Percentiles rank a stretch among this genome's conserved stretches.
phyloP scores from a whole-genome alignment of 73 alveolate species.

The Paramecium octaurelia region DNA sequence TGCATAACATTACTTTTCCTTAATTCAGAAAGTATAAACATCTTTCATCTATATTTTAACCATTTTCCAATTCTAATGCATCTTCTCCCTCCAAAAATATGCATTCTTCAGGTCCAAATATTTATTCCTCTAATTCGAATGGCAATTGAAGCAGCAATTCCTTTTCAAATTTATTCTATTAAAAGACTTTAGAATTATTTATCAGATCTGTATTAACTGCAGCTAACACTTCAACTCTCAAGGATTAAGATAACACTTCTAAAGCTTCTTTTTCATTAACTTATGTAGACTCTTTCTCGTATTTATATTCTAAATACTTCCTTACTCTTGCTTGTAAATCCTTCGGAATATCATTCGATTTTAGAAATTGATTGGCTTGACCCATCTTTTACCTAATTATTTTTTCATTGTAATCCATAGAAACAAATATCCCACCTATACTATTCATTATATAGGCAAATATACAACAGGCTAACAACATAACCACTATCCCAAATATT shows the following conservation, averaged over 20 bases:
- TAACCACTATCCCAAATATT: conserved; percentile 71
- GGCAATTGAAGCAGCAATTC: conserved; percentile 55
- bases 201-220: conserved; percentile 60
- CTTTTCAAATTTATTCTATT: conserved; percentile 32
- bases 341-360: conserved; percentile 65
- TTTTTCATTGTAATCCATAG: conserved; percentile 67
- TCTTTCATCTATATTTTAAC: conserved; percentile 59
- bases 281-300: conserved; percentile 62
- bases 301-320: conserved; percentile 74
- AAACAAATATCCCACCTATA: conserved; percentile 75
- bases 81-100: conserved; percentile 75
- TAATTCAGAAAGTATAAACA: conserved; percentile 66
- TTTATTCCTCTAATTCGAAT: conserved; percentile 65
- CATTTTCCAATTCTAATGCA: conserved; percentile 1
- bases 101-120: conserved; percentile 82
- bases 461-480: conserved; percentile 83
- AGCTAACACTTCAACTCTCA: conserved; percentile 61
- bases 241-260: conserved; percentile 10
- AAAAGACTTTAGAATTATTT: conserved; percentile 40
- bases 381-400: conserved; percentile 69
- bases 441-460: conserved; percentile 85
- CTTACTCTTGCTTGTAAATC: conserved; percentile 71
- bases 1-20: conserved; percentile 69
- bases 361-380: conserved; percentile 72
- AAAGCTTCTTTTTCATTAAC: conserved; percentile 67